Evolutionary conservation across 2,329 filamentous ascomycete species (phyloP).

Genomic region (Sporothrix humicola): DNA sequence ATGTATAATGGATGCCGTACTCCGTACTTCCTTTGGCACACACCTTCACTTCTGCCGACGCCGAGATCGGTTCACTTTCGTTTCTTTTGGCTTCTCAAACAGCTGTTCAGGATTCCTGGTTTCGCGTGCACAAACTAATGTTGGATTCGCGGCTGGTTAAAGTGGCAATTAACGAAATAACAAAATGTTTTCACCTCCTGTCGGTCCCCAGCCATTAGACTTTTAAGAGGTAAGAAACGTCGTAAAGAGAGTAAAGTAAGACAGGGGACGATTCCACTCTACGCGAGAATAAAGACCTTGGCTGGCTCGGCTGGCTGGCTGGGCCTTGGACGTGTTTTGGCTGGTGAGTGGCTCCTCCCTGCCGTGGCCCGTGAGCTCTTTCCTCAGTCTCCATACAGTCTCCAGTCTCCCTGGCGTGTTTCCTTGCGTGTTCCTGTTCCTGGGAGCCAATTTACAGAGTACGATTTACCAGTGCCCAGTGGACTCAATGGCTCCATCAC

Average conservation of each 20-base stretch:
- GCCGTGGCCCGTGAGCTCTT: constrained; percentile 9
- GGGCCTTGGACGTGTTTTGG: not conserved
- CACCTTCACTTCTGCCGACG: not conserved
- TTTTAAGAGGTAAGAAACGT: not conserved
- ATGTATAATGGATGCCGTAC: too few relatives aligned
- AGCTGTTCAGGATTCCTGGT: not conserved
- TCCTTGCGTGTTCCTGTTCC: not conserved
- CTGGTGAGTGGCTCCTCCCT: constrained; percentile 11
- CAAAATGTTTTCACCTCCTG: not conserved
- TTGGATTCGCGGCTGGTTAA: not conserved
- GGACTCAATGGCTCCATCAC: not conserved
- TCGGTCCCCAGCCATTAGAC: not conserved
- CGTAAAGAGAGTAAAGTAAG: not conserved
- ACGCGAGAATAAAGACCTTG: constrained; percentile 19
- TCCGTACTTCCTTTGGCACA: not conserved
- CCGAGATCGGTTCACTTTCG: constrained; percentile 15
- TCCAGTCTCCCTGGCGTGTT: not conserved
- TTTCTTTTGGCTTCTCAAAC: not conserved
- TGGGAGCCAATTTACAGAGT: not conserved
- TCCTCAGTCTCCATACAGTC: not conserved
- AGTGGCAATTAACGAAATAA: constrained; percentile 10
- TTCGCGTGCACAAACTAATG: not conserved
- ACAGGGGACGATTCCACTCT: constrained; percentile 20
- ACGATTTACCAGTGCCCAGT: not conserved
- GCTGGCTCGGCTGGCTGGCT: constrained; percentile 15